These are phyloP conservation scores for Metschnikowia orientalis DNA, from an alignment of 805 yeast species.

Conservation along the genomic window DNA sequence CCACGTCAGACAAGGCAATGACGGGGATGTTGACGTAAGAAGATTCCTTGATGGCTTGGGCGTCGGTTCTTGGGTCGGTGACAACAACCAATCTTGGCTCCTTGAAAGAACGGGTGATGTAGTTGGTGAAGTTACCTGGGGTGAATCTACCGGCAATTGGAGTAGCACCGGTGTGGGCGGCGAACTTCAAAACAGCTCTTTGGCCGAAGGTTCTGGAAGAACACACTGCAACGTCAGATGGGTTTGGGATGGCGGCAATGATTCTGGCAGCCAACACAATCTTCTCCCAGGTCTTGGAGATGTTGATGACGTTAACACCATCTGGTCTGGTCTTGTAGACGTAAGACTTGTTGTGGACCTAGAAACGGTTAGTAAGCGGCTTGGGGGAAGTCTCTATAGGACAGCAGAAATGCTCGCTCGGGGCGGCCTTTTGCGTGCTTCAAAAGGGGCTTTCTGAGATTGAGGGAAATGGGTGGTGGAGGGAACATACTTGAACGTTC, in stretches of 20 bases:
- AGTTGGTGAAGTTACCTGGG: slow-evolving; percentile 99
- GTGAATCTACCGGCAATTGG: slow-evolving; percentile 99
- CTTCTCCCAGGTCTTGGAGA: slow-evolving; percentile 99
- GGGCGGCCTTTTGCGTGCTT: too few species aligned
- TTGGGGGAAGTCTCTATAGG: not conserved
- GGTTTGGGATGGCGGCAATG: slow-evolving; percentile 98
- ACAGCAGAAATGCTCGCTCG: too few species aligned
- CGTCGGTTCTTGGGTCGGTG: slow-evolving; percentile 99
- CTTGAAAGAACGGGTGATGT: slow-evolving; percentile 99
- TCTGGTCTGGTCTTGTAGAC: slow-evolving; percentile 98
- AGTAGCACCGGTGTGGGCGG: slow-evolving; percentile 99
- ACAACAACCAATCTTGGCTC: slow-evolving; percentile 99
- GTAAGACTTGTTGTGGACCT: slow-evolving; percentile 96
- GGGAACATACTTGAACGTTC: slow-evolving; percentile 91
- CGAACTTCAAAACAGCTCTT: slow-evolving; percentile 99
- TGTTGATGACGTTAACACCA: slow-evolving; percentile 97
- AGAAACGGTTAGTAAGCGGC: slow-evolving; percentile 13
- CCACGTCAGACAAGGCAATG: slow-evolving; percentile 97
- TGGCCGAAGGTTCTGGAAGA: slow-evolving; percentile 99
- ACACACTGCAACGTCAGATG: slow-evolving; percentile 97
- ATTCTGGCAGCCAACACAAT: slow-evolving; percentile 99
- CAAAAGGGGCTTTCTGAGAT: too few species aligned
- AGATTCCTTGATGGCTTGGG: slow-evolving; percentile 99
- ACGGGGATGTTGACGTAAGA: slow-evolving; percentile 99
- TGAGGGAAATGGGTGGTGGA: not conserved